A percentile compares a stretch with the other conserved stretches of the same genome.
Conservation (phyloP, 495 filamentous ascomycete genomes). For the Neohortaea acidophila region DNA sequence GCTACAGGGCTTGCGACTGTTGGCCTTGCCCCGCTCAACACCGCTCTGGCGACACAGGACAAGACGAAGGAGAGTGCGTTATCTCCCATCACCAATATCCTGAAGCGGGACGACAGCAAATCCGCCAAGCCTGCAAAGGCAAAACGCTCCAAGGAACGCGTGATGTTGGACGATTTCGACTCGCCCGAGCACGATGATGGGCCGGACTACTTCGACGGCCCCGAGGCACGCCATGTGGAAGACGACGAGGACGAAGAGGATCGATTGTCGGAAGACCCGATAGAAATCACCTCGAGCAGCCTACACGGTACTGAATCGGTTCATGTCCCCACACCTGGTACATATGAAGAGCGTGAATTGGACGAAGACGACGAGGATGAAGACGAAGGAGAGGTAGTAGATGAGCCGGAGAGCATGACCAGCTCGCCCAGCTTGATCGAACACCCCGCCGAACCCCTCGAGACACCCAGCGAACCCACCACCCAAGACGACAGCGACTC, state of each 20-base stretch:
- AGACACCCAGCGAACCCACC: background rate
- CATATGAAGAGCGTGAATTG: slow-evolving; percentile 11
- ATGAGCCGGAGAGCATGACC: slow-evolving; percentile 7
- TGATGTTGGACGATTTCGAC: slow-evolving; percentile 35
- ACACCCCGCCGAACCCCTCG: slow-evolving; percentile 1
- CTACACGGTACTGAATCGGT: slow-evolving; percentile 18
- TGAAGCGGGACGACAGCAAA: slow-evolving; percentile 13
- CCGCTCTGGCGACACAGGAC: background rate
- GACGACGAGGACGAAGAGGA: slow-evolving; percentile 8
- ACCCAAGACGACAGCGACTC: background rate
- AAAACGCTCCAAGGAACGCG: slow-evolving; percentile 34
- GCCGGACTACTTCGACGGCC: slow-evolving; percentile 26
- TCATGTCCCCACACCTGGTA: slow-evolving; percentile 17
- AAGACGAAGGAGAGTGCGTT: slow-evolving; percentile 7
- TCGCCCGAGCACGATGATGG: slow-evolving; percentile 25
- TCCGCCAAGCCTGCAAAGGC: slow-evolving; percentile 33
- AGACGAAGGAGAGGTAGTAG: slow-evolving; percentile 4
- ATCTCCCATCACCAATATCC: slow-evolving; percentile 11
- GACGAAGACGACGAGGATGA: slow-evolving; percentile 18
- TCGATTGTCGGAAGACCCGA: slow-evolving; percentile 57
- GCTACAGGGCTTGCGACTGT: slow-evolving; percentile 8
- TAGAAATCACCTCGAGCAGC: slow-evolving; percentile 42
- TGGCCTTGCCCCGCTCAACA: slow-evolving; percentile 1
- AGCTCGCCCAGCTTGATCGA: slow-evolving; percentile 13
- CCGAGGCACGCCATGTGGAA: slow-evolving; percentile 7